Evolutionary conservation across 305 asterid species (phyloP).

Genomic region (Solanum hybrid): DNA sequence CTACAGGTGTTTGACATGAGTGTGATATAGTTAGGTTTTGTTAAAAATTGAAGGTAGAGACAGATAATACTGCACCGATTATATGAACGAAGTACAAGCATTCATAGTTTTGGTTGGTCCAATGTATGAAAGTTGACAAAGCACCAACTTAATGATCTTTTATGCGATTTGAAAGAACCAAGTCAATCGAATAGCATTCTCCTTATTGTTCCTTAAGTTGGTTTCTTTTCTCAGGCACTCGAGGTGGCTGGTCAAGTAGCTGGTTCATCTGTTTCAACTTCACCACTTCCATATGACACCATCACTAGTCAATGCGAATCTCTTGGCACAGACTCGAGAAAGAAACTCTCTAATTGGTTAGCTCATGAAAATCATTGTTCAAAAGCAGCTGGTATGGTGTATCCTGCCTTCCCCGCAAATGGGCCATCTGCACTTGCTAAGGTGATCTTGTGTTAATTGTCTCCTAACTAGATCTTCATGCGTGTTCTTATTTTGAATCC

Average conservation of each 20-base stretch:
- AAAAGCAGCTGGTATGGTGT: conserved; percentile 13
- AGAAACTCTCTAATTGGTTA: conserved; percentile 91
- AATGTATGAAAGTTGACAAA: neutral
- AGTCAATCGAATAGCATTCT: neutral
- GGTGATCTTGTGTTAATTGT: conserved; percentile 25
- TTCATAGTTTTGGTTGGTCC: neutral
- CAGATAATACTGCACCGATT: neutral
- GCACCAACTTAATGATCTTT: neutral
- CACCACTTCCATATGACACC: conserved; percentile 84
- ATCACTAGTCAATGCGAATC: conserved; percentile 90
- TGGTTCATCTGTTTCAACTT: conserved; percentile 77
- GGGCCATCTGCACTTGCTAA: conserved; percentile 37
- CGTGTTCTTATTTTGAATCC: neutral
- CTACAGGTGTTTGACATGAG: neutral
- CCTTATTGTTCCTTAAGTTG: neutral
- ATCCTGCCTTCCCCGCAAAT: conserved; percentile 26
- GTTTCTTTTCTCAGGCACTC: conserved; percentile 58
- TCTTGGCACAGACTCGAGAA: conserved; percentile 76
- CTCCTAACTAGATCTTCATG: neutral
- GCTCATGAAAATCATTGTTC: conserved; percentile 36
- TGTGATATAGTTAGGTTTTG: neutral
- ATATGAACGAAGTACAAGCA: neutral
- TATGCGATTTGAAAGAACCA: neutral
- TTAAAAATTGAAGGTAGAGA: neutral
- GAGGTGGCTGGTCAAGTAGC: conserved; percentile 99